These are phyloP conservation scores for Herpetospermum pedunculosum DNA, from an alignment of 306 rosid species.

Conservation along the genomic window DNA sequence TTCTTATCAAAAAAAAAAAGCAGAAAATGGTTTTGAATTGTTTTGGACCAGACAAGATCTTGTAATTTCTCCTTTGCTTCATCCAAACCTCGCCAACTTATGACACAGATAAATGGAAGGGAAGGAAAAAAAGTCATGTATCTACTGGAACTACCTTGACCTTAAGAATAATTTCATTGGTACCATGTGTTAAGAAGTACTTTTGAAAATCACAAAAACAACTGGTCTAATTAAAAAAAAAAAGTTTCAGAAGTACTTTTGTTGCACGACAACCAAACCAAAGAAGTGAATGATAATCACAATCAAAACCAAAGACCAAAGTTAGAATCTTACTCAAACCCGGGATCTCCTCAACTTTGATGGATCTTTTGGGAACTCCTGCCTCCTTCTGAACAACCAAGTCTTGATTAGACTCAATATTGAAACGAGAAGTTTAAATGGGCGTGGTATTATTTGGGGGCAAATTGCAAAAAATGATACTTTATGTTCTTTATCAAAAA, in stretches of 20 bases:
- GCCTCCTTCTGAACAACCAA: conserved; percentile 67
- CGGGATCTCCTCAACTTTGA: conserved; percentile 76
- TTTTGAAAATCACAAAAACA: not conserved
- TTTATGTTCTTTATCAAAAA: too few relatives aligned
- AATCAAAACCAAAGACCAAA: not conserved
- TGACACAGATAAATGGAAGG: not conserved
- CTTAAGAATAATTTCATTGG: not conserved
- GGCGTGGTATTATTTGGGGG: too few relatives aligned
- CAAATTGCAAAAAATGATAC: too few relatives aligned
- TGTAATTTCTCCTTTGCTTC: not conserved
- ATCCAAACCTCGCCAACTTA: not conserved
- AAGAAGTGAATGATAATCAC: not conserved
- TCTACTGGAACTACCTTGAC: not conserved
- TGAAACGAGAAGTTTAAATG: too few relatives aligned
- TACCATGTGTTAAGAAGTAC: not conserved
- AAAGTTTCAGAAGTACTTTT: not conserved
- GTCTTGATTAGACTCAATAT: conserved; percentile 9
- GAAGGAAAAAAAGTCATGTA: not conserved
- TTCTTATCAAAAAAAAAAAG: not conserved
- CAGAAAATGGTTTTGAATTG: not conserved
- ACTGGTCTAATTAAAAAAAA: not conserved
- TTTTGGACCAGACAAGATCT: not conserved
- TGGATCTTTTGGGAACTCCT: conserved; percentile 57
- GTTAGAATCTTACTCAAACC: conserved; percentile 68
- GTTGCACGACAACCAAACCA: not conserved